Conservation (phyloP, 2,329 filamentous ascomycete species). For the Trichoderma afroharzianum region DNA sequence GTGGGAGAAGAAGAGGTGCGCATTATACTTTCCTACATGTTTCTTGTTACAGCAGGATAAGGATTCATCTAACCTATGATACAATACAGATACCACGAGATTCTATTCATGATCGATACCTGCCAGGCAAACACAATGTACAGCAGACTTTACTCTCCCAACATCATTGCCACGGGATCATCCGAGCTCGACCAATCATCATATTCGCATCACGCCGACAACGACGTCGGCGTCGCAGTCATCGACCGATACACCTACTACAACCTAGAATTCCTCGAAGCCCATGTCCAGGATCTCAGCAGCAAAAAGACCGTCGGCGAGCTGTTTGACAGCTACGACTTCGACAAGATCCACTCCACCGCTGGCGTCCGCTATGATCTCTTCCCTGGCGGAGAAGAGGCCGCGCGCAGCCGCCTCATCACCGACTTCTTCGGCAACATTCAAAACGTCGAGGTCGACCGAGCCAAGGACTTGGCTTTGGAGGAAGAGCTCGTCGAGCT, state of each 20-base stretch:
- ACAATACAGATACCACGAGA: slow-evolving; percentile 74
- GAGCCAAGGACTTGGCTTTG: slow-evolving; percentile 52
- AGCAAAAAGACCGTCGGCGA: slow-evolving; percentile 90
- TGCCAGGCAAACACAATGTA: slow-evolving; percentile 99
- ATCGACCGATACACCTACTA: slow-evolving; percentile 99
- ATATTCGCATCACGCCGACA: slow-evolving; percentile 97
- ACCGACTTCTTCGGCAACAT: slow-evolving; percentile 99
- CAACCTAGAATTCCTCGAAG: slow-evolving; percentile 94
- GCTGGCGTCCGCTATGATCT: slow-evolving; percentile 92
- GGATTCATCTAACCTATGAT: not conserved
- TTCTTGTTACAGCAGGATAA: not conserved
- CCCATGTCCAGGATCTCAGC: slow-evolving; percentile 77
- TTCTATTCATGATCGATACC: slow-evolving; percentile 99
- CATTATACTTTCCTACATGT: not conserved
- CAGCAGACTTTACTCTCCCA: slow-evolving; percentile 94
- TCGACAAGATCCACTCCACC: slow-evolving; percentile 87
- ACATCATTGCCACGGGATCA: slow-evolving; percentile 96
- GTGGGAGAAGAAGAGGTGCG: slow-evolving; percentile 97
- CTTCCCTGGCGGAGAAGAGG: slow-evolving; percentile 79
- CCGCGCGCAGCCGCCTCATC: slow-evolving; percentile 73
- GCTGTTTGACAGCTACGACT: slow-evolving; percentile 93
- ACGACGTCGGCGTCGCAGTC: slow-evolving; percentile 94
- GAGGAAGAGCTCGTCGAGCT: slow-evolving; percentile 76
- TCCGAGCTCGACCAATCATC: slow-evolving; percentile 93
- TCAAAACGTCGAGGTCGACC: slow-evolving; percentile 89